Conservation (phyloP, 1,139 yeast genomes). For the Saccharomycopsis hybrid region DNA sequence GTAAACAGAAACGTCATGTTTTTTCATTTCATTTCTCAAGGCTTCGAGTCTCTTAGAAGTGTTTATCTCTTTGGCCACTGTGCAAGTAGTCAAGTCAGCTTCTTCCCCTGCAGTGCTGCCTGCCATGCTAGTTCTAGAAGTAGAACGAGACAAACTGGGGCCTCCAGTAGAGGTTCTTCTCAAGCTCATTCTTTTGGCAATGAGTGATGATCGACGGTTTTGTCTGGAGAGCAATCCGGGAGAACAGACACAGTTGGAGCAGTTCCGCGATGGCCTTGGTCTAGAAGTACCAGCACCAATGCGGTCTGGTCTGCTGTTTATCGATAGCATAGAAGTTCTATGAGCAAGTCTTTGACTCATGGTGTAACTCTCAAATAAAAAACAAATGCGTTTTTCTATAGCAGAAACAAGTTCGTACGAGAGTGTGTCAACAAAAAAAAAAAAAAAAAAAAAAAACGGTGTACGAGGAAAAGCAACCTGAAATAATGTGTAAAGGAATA, state of each 20-base stretch:
- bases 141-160: neutral
- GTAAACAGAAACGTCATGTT: conserved; percentile 64
- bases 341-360: conserved; percentile 13
- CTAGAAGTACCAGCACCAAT: neutral
- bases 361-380: no score
- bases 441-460: no score
- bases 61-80: conserved; percentile 39
- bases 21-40: conserved; percentile 61
- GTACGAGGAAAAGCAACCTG: no score
- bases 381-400: no score
- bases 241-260: conserved; percentile 75
- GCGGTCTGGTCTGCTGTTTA: neutral
- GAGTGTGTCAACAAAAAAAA: no score
- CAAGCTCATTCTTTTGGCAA: conserved; percentile 38
- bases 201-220: conserved; percentile 45
- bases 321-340: conserved; percentile 13
- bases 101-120: neutral
- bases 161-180: conserved; percentile 10
- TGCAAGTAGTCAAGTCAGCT: neutral
- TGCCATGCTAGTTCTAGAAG: conserved; percentile 4
- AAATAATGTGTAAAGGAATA: no score
- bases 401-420: no score
- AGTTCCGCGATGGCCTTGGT: conserved; percentile 34
- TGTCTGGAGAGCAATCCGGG: conserved; percentile 71
- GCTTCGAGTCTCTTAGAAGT: conserved; percentile 54